A percentile compares a stretch with the other conserved stretches of the same genome.
These are phyloP conservation scores for Fusarium oligoseptatum DNA, from an alignment of 2,329 filamentous ascomycete species.

Conservation along the genomic window DNA sequence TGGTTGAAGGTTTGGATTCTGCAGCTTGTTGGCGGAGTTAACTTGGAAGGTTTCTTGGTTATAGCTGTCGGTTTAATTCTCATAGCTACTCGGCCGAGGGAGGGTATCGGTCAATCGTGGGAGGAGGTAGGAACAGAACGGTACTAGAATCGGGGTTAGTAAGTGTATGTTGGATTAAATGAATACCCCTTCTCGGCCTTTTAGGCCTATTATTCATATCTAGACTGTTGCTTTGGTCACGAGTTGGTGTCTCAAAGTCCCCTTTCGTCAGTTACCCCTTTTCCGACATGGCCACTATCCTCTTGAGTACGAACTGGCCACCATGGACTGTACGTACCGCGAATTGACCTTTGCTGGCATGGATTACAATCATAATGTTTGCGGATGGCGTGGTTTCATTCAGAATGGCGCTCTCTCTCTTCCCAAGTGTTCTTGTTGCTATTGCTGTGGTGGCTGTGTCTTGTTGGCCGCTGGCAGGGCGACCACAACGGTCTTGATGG, in stretches of 20 bases:
- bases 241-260: background rate
- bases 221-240: background rate
- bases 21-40: background rate
- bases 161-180: background rate
- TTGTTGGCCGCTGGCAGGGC: background rate
- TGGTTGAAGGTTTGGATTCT: background rate
- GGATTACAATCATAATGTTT: background rate
- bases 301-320: background rate
- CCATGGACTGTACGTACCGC: background rate
- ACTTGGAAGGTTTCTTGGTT: background rate
- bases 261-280: background rate
- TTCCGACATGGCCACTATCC: background rate
- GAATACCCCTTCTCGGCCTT: background rate
- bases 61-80: background rate
- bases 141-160: background rate
- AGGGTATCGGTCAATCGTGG: background rate
- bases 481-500: background rate
- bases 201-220: background rate
- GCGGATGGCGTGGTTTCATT: background rate
- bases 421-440: background rate
- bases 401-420: background rate
- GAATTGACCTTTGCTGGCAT: background rate
- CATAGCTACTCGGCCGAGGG: background rate
- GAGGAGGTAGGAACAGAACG: background rate
- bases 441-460: background rate